Evolutionary conservation across 352 stramenopile species (phyloP), one percentile per base, ranked within the genome.

Genomic region (Aphanomyces euteiches): DNA sequence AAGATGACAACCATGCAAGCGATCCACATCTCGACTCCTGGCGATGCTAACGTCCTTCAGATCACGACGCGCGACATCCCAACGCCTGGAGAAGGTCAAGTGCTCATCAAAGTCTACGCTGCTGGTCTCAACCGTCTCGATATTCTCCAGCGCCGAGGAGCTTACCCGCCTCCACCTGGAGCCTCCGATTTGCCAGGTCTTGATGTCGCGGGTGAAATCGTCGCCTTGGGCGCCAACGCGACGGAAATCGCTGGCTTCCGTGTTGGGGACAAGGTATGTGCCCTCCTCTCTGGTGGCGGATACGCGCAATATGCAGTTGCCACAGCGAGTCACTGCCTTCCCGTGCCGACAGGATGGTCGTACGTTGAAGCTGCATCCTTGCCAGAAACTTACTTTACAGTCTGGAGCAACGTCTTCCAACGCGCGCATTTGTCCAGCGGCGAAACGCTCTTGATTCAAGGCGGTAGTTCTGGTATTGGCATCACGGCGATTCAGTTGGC

Each of bases 381-480:
- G 19, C 77, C 75, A 13, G 77, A 82, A 56, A 75, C 77, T 2
- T 73, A 69, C 56, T 79, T 82, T 53, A 82, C 77, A 3, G 73
- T 76, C 10, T 83, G 77, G 75, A 77, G 74, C 48, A 83, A 81
- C 57, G 61, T 82, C 8, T 77, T 81, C 39, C 68, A 78, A 28
- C 56, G 59, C 6, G 74, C 64, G 5, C 45, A 75, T 19, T 15
- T 76, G 10, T 61, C 69, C 36, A 53, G 41, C 28, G 72, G 72
- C 56, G 72, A 79, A 47, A 72, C 63, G 12, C 66, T 79, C 56
- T 56, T 83, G n/a, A 68, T 82, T 4, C 74, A 83, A 45, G 75
- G 76, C 34, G 76, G 72, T 56, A 67, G 67, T 4, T 70, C 50
- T 3, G 77, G 77, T 8, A 79, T 83, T 36, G 77, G 77, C 15